These are phyloP conservation scores for Pseudopithomyces maydicus DNA, from an alignment of 2,329 filamentous ascomycete genomes.

Conservation along the genomic window DNA sequence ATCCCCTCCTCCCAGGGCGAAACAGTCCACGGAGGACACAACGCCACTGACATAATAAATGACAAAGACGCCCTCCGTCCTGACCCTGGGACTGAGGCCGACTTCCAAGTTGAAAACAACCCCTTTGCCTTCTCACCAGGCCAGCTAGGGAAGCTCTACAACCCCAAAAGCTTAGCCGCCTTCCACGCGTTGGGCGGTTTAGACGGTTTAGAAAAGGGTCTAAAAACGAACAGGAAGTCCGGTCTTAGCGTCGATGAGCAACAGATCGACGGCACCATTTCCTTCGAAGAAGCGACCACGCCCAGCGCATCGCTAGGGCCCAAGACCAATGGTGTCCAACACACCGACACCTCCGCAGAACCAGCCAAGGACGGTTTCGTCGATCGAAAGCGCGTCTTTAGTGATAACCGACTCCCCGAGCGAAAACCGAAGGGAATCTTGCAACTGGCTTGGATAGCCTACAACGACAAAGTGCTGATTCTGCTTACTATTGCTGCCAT, in stretches of 20 bases:
- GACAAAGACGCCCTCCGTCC: conserved; percentile 74
- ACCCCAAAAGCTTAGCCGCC: conserved; percentile 76
- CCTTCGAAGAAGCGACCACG: conserved; percentile 67
- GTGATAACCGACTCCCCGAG: conserved; percentile 71
- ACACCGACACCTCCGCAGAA: conserved; percentile 26
- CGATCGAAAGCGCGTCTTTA: conserved; percentile 73
- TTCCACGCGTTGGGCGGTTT: conserved; percentile 78
- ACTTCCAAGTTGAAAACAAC: conserved; percentile 74
- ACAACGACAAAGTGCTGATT: conserved; percentile 81
- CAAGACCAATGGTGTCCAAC: conserved; percentile 20
- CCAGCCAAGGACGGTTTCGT: conserved; percentile 48
- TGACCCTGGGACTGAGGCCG: conserved; percentile 74
- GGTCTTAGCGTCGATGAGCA: conserved; percentile 75
- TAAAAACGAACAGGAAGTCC: conserved; percentile 67
- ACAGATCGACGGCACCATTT: conserved; percentile 65
- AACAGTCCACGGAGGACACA: conserved; percentile 47
- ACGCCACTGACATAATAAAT: conserved; percentile 62
- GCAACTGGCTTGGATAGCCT: conserved; percentile 78
- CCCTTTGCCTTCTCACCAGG: conserved; percentile 85
- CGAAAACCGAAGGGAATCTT: conserved; percentile 72
- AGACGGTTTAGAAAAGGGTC: conserved; percentile 72
- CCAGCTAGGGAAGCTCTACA: conserved; percentile 79
- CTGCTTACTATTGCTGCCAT: conserved; percentile 71
- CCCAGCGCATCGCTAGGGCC: conserved; percentile 20
- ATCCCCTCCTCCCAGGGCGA: conserved; percentile 53